phyloP scores from a whole-genome alignment of 371 early-diverging fungal species.

The Mortierella sp. region DNA sequence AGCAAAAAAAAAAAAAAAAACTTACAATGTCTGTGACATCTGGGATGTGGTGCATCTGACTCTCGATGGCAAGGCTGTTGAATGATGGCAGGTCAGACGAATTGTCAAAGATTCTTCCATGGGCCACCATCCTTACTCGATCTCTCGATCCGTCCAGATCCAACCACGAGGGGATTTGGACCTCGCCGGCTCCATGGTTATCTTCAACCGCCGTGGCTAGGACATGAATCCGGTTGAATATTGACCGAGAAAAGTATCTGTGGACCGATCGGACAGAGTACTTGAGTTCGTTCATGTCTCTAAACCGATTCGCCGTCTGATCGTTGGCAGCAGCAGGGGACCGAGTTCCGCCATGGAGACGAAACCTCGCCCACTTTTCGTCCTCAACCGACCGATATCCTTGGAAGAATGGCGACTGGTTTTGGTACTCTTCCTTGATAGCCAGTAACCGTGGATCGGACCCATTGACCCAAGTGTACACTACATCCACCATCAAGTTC shows the following conservation, averaged over 20 bases:
- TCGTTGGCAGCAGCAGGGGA: not conserved
- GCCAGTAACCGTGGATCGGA: constrained; percentile 33
- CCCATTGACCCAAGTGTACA: constrained; percentile 58
- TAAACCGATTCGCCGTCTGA: constrained; percentile 36
- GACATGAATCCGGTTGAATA: constrained; percentile 36
- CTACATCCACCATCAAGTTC: constrained; percentile 36
- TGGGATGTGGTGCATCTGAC: constrained; percentile 43
- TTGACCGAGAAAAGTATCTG: constrained; percentile 14
- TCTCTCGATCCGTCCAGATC: constrained; percentile 21
- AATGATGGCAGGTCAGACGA: constrained; percentile 27
- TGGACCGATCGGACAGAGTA: constrained; percentile 48
- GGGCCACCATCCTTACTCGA: constrained; percentile 29
- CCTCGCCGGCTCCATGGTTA: not conserved
- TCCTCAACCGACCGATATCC: not conserved
- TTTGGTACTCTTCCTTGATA: constrained; percentile 26
- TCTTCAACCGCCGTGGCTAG: constrained; percentile 28
- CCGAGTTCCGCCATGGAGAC: not conserved
- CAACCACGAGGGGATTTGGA: constrained; percentile 40
- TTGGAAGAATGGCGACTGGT: constrained; percentile 31
- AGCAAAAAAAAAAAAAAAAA: not conserved
- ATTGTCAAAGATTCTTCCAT: constrained; percentile 29
- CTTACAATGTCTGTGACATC: constrained; percentile 43
- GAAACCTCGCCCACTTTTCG: not conserved
- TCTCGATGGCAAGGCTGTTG: constrained; percentile 49
- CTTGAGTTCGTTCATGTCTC: constrained; percentile 52